Base-by-base conservation (phyloP, 768 basidiomycete genomes). In the Trametes sanguinea region DNA sequence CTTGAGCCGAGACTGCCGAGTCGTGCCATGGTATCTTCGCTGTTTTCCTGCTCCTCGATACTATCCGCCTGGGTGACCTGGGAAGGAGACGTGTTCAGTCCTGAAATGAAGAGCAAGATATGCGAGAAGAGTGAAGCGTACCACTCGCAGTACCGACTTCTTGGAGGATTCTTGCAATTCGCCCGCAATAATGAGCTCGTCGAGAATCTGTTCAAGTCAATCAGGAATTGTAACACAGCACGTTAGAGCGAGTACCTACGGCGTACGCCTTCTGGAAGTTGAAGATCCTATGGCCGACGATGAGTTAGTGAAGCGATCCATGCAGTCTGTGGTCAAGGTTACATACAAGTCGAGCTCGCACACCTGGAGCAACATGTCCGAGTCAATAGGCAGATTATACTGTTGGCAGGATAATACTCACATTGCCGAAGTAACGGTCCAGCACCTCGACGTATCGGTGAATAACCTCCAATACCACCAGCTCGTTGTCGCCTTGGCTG, bases 261-360 rank as follows among this genome's bases (percentile, higher is more conserved):
- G 92, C 86, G 72, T 94, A 97, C 1, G 95, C 96, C 74, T 94
- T 92, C 72, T 98, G 92, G 73, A 98, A 98, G 78, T 97, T 97
- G 84, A 97, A 98, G 67, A 98, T 96, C 55, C 93, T 95, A 67
- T 17, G 43, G 29, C 1, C 22, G 52, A 22, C 4, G 17, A 5
- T 46, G 11, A 32, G 3, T 10, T 13, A 13, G 16, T 30, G 52
- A 57, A 16, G n/a, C 7, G 22, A 10, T 17, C 44, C 8, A 46
- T n/a, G 14, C 14, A 4, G 32, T 50, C 4, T 30, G 17, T 5
- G 6, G 48, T 44, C 30, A 37, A 47, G 3, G 30, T 14, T 33
- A 62, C 86, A 72, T 71, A 95, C 93, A 98, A 78, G 75, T 98
- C 96, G 59, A 98, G 78, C 73, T 98, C 96, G 77, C 90, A 92